These are phyloP conservation scores for Narthecium ossifragum DNA, from an alignment of 106 monocot genomes.

Conservation along the genomic window DNA sequence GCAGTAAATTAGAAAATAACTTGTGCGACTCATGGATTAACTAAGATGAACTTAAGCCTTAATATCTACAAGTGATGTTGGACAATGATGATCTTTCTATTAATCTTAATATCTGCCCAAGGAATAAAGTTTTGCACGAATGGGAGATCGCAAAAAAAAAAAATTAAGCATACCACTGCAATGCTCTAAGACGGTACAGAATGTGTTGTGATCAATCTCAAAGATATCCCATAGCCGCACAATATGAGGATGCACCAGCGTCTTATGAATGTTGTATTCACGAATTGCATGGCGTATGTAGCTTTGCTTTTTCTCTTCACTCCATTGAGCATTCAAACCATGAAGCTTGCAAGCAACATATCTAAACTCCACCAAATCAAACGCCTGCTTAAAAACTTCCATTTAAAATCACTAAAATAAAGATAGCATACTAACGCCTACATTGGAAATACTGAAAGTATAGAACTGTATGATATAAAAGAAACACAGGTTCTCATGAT, in stretches of 20 bases:
- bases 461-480: too few species aligned
- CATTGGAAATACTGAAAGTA: conserved; percentile 13
- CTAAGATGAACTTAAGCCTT: too few species aligned
- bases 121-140: too few species aligned
- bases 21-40: too few species aligned
- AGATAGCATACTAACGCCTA: conserved; percentile 28
- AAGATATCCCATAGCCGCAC: conserved; percentile 96
- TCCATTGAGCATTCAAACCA: conserved; percentile 96
- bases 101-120: too few species aligned
- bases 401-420: conserved; percentile 52
- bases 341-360: conserved; percentile 99
- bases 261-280: conserved; percentile 98
- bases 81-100: too few species aligned
- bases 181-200: conserved; percentile 96
- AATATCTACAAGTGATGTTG: too few species aligned
- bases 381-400: conserved; percentile 76
- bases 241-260: conserved; percentile 88
- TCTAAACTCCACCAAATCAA: conserved; percentile 87
- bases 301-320: conserved; percentile 96
- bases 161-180: conserved; percentile 64
- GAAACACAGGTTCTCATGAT: not conserved
- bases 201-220: conserved; percentile 96
- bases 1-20: too few species aligned
- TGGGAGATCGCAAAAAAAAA: conserved; percentile 6
- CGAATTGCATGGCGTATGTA: conserved; percentile 99